These are phyloP conservation scores for Penicillium psychrosexuale DNA, from an alignment of 2,329 filamentous ascomycete species.

Conservation along the genomic window DNA sequence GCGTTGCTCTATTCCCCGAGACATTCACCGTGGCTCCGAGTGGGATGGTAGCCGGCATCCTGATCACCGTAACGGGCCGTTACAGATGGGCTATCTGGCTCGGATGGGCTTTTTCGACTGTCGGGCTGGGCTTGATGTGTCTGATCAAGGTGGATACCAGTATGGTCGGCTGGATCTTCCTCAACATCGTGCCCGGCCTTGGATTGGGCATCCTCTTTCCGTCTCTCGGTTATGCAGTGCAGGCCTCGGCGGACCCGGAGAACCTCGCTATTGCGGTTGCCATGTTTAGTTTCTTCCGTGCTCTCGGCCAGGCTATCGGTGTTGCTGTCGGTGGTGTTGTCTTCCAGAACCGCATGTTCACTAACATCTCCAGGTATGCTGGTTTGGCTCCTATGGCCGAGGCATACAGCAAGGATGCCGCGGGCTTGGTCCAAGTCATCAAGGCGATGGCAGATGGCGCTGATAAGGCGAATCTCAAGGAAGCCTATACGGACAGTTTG, in stretches of 20 bases:
- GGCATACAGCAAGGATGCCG: constrained; percentile 56
- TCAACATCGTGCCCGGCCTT: constrained; percentile 58
- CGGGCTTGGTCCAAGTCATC: constrained; percentile 58
- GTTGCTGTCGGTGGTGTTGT: constrained; percentile 66
- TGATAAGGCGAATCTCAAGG: constrained; percentile 46
- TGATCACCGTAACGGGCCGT: constrained; percentile 53
- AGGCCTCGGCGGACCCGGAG: constrained; percentile 56
- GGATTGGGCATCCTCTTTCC: constrained; percentile 66
- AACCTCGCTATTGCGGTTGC: constrained; percentile 61
- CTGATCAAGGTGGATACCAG: constrained; percentile 45
- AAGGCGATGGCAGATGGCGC: constrained; percentile 49
- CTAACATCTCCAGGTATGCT: constrained; percentile 50
- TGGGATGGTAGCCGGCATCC: constrained; percentile 49
- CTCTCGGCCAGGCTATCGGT: constrained; percentile 63
- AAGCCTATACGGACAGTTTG: constrained; percentile 55
- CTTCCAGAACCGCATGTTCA: constrained; percentile 64
- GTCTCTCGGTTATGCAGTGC: constrained; percentile 60
- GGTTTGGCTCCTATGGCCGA: constrained; percentile 48
- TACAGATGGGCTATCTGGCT: constrained; percentile 61
- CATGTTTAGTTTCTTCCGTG: constrained; percentile 65
- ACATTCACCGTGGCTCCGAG: constrained; percentile 63
- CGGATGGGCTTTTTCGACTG: constrained; percentile 60
- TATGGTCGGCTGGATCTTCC: constrained; percentile 56
- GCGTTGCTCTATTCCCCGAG: constrained; percentile 58
- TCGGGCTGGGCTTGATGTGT: constrained; percentile 54